A percentile compares a stretch with the other conserved stretches of the same genome.
These are phyloP conservation scores for Pezicula rhizophila DNA, from an alignment of 2,329 filamentous ascomycete species.

Conservation along the genomic window DNA sequence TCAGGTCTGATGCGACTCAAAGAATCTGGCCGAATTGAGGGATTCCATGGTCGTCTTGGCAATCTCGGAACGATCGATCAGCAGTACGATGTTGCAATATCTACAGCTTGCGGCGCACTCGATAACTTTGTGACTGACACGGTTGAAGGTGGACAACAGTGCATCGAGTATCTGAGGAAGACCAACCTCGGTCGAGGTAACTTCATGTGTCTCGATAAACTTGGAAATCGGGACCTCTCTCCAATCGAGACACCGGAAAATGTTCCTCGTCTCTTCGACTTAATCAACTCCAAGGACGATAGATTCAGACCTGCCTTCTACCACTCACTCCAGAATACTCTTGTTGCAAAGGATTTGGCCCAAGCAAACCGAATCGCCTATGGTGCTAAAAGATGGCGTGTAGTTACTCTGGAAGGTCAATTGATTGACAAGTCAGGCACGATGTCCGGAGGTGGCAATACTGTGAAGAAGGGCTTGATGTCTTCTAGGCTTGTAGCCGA, in stretches of 20 bases:
- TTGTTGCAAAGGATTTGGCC: constrained; percentile 87
- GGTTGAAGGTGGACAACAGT: constrained; percentile 93
- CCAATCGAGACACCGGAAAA: constrained; percentile 84
- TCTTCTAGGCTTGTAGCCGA: constrained; percentile 90
- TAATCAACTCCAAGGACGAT: constrained; percentile 83
- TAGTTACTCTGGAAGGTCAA: constrained; percentile 91
- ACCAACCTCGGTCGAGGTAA: constrained; percentile 95
- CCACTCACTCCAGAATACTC: constrained; percentile 88
- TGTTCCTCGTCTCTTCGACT: constrained; percentile 85
- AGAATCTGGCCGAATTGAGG: constrained; percentile 93
- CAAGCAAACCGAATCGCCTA: constrained; percentile 97
- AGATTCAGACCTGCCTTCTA: constrained; percentile 89
- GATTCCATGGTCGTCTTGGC: constrained; percentile 90
- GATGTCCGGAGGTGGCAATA: constrained; percentile 94
- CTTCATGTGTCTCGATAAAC: constrained; percentile 90
- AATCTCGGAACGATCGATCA: constrained; percentile 91
- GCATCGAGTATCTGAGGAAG: constrained; percentile 94
- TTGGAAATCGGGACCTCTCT: constrained; percentile 71
- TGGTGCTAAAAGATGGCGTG: constrained; percentile 86
- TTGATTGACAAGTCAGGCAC: constrained; percentile 97
- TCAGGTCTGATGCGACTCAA: constrained; percentile 89
- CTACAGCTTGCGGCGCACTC: constrained; percentile 83
- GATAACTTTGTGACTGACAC: constrained; percentile 97
- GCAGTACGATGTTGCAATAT: constrained; percentile 96
- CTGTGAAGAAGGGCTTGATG: constrained; percentile 89